phyloP scores from a whole-genome alignment of 2,329 filamentous ascomycete genomes.

The Sphaerulina musiva region DNA sequence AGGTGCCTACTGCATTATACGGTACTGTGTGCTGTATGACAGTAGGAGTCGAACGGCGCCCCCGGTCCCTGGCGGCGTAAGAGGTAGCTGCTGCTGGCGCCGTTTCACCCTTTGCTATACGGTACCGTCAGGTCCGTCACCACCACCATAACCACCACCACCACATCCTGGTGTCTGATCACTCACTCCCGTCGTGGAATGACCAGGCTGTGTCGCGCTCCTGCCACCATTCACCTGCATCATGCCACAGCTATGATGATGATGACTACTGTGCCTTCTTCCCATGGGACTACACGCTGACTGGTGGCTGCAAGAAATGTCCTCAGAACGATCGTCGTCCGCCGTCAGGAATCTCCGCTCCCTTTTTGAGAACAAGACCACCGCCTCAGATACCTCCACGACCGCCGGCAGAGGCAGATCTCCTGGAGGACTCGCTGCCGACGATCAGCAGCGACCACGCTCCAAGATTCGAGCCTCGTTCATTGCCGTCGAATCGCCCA shows the following conservation, averaged over 20 bases:
- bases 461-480: conserved; percentile 46
- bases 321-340: conserved; percentile 34
- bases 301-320: conserved; percentile 39
- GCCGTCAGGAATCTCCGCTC: conserved; percentile 46
- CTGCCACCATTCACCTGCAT: conserved; percentile 4
- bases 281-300: conserved; percentile 11
- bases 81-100: background rate
- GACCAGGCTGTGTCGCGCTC: background rate
- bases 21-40: background rate
- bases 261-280: conserved; percentile 4
- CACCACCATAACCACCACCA: too few relatives aligned
- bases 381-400: conserved; percentile 12
- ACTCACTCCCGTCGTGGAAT: background rate
- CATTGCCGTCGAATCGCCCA: conserved; percentile 39
- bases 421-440: conserved; percentile 32
- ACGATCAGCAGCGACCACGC: conserved; percentile 32
- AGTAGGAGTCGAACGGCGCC: background rate
- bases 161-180: background rate
- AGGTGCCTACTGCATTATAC: background rate
- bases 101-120: background rate
- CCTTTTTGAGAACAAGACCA: conserved; percentile 44
- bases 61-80: background rate
- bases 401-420: conserved; percentile 38
- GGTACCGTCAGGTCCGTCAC: background rate
- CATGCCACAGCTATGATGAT: conserved; percentile 1